A percentile compares a stretch with the other conserved stretches of the same genome.
Conservation (phyloP, 768 basidiomycete species). For the Megacollybia marginata region DNA sequence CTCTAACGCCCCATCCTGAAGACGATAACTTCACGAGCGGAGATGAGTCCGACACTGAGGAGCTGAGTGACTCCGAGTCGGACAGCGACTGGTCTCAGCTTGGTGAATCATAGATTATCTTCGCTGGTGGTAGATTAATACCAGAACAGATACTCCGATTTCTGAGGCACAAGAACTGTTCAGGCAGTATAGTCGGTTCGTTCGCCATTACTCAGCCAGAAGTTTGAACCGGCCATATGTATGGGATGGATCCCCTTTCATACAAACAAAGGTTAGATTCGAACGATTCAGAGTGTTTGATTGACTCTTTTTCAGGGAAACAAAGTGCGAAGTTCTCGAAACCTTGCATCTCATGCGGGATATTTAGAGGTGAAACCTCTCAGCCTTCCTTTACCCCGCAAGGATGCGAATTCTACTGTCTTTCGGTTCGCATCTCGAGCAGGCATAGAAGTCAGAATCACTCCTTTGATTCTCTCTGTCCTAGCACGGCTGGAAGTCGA, state of each 20-base stretch:
- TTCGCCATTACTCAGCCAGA: constrained; percentile 38
- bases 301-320: too few species aligned
- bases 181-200: constrained; percentile 39
- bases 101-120: constrained; percentile 21
- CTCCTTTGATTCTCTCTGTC: constrained; percentile 46
- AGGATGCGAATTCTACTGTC: constrained; percentile 14
- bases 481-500: constrained; percentile 40
- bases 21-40: constrained; percentile 55
- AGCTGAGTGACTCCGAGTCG: constrained; percentile 49
- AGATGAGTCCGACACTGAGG: constrained; percentile 77
- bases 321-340: too few species aligned
- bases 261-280: constrained; percentile 32
- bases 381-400: too few species aligned
- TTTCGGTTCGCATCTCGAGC: constrained; percentile 33
- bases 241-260: constrained; percentile 45
- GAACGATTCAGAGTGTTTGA: too few species aligned
- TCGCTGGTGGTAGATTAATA: constrained; percentile 9
- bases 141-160: constrained; percentile 2
- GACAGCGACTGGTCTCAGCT: constrained; percentile 42
- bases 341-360: too few species aligned
- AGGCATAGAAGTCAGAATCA: constrained; percentile 36
- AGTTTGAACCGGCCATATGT: constrained; percentile 24
- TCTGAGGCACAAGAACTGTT: constrained; percentile 11
- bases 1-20: constrained; percentile 8
- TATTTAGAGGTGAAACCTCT: too few species aligned